Conservation (phyloP, 495 filamentous ascomycete species). For the Neurospora sp. region DNA sequence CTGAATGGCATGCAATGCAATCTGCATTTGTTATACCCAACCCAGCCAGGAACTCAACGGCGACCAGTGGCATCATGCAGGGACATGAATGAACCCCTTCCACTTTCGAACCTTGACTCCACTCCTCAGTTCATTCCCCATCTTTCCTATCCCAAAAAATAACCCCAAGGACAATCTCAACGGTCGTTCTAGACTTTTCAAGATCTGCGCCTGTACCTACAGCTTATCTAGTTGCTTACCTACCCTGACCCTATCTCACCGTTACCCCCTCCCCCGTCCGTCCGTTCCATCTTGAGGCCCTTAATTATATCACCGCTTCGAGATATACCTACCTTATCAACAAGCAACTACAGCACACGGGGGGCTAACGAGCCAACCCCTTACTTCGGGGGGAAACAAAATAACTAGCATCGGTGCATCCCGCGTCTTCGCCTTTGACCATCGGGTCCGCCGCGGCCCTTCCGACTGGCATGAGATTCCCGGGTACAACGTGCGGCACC, state of each 20-base stretch:
- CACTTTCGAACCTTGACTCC: neutral
- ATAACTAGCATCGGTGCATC: conserved; percentile 50
- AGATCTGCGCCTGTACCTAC: neutral
- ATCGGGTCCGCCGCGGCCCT: conserved; percentile 53
- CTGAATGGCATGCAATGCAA: neutral
- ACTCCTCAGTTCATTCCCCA: neutral
- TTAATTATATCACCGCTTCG: neutral
- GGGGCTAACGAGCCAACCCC: neutral
- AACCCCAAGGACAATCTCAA: neutral
- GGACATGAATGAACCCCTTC: neutral
- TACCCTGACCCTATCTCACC: neutral
- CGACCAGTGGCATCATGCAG: neutral
- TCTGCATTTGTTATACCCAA: neutral
- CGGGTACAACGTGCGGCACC: conserved; percentile 24
- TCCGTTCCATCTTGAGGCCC: too few species aligned
- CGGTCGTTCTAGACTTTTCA: neutral
- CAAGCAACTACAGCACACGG: neutral
- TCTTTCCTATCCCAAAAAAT: neutral
- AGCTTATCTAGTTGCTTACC: neutral
- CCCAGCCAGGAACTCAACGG: neutral
- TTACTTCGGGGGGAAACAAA: neutral
- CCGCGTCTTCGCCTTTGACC: conserved; percentile 57
- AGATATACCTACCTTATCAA: neutral
- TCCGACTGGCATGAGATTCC: conserved; percentile 25
- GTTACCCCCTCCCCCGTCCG: neutral